phyloP scores from a whole-genome alignment of 495 filamentous ascomycete genomes.

The Trichoderma virens region DNA sequence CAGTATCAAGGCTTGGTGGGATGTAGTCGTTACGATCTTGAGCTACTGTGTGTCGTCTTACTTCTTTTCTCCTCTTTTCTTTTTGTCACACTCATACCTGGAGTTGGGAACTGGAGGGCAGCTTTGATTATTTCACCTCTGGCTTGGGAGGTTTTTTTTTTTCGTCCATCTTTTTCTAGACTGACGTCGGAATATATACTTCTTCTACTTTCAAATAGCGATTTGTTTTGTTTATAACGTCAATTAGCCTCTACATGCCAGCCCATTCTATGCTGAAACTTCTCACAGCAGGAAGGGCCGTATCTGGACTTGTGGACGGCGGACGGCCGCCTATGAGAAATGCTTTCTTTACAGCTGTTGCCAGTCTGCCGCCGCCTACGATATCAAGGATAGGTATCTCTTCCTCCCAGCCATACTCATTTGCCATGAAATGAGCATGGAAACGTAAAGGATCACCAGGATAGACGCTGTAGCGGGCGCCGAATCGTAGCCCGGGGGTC shows the following conservation, averaged over 20 bases:
- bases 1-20: background rate
- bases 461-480: slow-evolving; percentile 88
- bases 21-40: background rate
- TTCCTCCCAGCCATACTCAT: slow-evolving; percentile 75
- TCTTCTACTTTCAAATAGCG: background rate
- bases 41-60: too few relatives aligned
- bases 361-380: slow-evolving; percentile 76
- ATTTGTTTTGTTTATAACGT: background rate
- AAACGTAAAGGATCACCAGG: slow-evolving; percentile 92
- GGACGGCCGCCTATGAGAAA: slow-evolving; percentile 70
- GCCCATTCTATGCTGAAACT: slow-evolving; percentile 13
- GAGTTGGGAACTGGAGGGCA: background rate
- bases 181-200: background rate
- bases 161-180: background rate
- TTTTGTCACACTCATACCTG: background rate
- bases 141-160: background rate
- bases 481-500: slow-evolving; percentile 86
- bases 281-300: background rate
- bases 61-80: too few relatives aligned
- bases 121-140: background rate
- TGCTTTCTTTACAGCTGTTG: slow-evolving; percentile 92
- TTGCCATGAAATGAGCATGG: slow-evolving; percentile 84
- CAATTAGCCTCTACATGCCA: slow-evolving; percentile 4
- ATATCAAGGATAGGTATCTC: slow-evolving; percentile 76
- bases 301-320: background rate